A percentile compares a stretch with the other conserved stretches of the same genome.
phyloP scores from a whole-genome alignment of 2,329 filamentous ascomycete species.

The Monosporascus sp. region DNA sequence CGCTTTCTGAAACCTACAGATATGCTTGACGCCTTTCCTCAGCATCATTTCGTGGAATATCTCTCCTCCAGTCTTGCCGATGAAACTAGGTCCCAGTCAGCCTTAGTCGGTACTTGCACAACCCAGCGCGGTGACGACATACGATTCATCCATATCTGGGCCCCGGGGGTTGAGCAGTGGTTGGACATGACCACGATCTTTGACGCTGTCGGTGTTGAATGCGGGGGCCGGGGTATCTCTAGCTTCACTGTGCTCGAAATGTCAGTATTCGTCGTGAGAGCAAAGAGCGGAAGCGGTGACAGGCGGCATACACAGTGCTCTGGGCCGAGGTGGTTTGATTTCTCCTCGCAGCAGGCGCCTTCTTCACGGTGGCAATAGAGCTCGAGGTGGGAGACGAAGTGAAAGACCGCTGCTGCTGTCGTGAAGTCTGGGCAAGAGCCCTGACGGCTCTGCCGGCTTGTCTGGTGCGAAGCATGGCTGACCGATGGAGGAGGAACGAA shows the following conservation, averaged over 20 bases:
- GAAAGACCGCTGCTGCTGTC: conserved; percentile 32
- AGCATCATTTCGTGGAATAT: conserved; percentile 99
- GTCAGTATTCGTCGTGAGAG: conserved; percentile 13
- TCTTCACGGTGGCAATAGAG: conserved; percentile 33
- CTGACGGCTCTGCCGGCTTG: conserved; percentile 43
- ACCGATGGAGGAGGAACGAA: conserved; percentile 7
- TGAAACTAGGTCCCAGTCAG: conserved; percentile 70
- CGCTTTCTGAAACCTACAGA: conserved; percentile 61
- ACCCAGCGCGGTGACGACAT: conserved; percentile 33
- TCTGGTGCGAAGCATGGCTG: conserved; percentile 46
- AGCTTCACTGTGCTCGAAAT: conserved; percentile 37
- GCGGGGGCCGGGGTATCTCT: conserved; percentile 60
- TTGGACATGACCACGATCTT: conserved; percentile 58
- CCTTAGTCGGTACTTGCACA: background rate
- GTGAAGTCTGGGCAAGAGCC: conserved; percentile 35
- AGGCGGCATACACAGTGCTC: conserved; percentile 47
- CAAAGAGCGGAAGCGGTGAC: conserved; percentile 14
- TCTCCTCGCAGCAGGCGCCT: conserved; percentile 37
- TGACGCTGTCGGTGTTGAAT: conserved; percentile 45
- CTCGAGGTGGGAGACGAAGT: conserved; percentile 34
- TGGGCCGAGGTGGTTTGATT: conserved; percentile 46
- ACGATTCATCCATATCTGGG: conserved; percentile 76
- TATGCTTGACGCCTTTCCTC: conserved; percentile 82
- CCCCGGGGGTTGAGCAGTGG: conserved; percentile 58
- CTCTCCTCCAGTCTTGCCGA: conserved; percentile 90